Percentiles rank a stretch among this genome's conserved stretches.
Conservation (phyloP, 345 rosid species). For the Gossypium anomalum region DNA sequence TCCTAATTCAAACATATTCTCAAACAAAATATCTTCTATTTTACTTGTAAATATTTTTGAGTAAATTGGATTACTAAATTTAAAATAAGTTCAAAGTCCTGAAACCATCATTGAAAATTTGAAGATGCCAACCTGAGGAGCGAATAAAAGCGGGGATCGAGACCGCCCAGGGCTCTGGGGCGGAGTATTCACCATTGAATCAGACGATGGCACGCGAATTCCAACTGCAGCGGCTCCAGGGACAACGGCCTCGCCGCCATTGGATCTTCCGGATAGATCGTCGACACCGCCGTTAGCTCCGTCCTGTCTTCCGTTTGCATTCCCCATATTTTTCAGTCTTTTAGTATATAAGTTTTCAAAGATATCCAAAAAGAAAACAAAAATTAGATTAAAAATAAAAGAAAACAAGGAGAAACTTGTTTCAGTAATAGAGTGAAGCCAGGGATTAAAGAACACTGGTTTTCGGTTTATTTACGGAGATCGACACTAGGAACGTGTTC, state of each 20-base stretch:
- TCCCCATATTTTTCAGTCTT: conserved; percentile 52
- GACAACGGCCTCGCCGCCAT: conserved; percentile 30
- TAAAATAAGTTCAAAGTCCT: neutral
- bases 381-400: neutral
- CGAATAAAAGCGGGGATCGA: conserved; percentile 58
- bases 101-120: neutral
- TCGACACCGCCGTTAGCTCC: conserved; percentile 21
- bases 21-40: neutral
- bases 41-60: neutral
- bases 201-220: conserved; percentile 38
- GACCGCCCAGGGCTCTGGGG: conserved; percentile 55
- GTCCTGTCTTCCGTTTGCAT: conserved; percentile 68
- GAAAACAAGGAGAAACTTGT: neutral
- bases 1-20: neutral
- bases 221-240: conserved; percentile 16
- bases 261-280: conserved; percentile 38
- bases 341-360: neutral
- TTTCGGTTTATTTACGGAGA: conserved; percentile 6
- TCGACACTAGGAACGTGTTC: conserved; percentile 10
- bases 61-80: neutral
- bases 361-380: neutral
- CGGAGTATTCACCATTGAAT: conserved; percentile 45
- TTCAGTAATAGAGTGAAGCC: neutral
- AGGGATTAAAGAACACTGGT: neutral
- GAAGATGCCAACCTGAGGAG: conserved; percentile 54